Conservation (phyloP, 148 eudicot genomes). For the Linanthus parryae region DNA sequence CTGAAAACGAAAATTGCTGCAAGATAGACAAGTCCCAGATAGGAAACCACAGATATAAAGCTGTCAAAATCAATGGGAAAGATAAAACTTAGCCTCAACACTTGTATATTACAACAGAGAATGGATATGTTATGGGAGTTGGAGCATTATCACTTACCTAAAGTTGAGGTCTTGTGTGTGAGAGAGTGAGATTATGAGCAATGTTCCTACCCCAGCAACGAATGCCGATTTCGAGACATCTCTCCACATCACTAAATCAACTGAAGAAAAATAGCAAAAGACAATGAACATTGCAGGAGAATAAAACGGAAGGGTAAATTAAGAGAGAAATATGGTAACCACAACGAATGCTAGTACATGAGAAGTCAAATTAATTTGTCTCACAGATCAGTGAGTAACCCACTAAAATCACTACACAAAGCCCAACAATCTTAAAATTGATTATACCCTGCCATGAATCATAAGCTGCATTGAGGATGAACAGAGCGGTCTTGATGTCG, state of each 20-base stretch:
- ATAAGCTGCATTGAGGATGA: conserved; percentile 92
- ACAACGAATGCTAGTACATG: not conserved
- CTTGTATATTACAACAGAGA: no score
- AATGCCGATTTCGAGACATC: conserved; percentile 68
- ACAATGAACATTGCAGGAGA: not conserved
- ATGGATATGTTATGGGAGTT: not conserved
- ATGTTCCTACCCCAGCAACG: conserved; percentile 58
- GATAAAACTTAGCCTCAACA: not conserved
- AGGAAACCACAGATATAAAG: conserved; percentile 56
- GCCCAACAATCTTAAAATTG: no score
- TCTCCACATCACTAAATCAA: conserved; percentile 72
- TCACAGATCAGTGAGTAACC: no score
- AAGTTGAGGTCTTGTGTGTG: conserved; percentile 51
- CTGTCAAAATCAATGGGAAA: conserved; percentile 28
- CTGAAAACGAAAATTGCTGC: conserved; percentile 60
- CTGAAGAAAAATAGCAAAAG: conserved; percentile 21
- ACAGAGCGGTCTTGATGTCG: conserved; percentile 68
- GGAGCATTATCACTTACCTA: conserved; percentile 32
- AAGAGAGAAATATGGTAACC: not conserved
- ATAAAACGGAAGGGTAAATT: not conserved
- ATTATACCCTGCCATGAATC: conserved; percentile 99
- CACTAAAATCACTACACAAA: no score
- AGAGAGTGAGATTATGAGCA: conserved; percentile 52
- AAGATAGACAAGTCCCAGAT: conserved; percentile 63
- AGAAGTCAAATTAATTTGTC: conserved; percentile 6